Evolutionary conservation across 768 basidiomycete genomes (phyloP), one percentile per base, ranked within the genome.

Genomic region (Guyanaporus albipodus): DNA sequence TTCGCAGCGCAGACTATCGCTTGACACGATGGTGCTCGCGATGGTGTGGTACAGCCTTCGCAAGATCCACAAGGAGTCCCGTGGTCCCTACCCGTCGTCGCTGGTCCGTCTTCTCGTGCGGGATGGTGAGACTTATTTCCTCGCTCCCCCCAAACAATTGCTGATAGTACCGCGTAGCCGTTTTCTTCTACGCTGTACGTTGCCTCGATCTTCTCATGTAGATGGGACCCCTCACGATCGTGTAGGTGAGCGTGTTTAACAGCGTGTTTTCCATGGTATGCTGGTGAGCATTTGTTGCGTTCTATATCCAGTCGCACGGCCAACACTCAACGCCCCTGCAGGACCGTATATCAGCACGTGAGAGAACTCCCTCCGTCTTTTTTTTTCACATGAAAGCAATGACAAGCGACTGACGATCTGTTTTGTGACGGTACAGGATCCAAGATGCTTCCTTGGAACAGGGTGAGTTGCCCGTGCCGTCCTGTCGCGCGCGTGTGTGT

Each of bases 61-160:
- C 21, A 37, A 23, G 21, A 19, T 37, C 26, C 12, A 29, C 15
- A n/a, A 31, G 21, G 44, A 44, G 26, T 23, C 35, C 10, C 11
- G 19, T 2, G 24, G 14, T 19, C 4, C 29, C 4, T 44, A 21
- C 34, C 39, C 49, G 3, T 61, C 56, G 14, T 29, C 26, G 1
- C 24, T 60, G 4, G 17, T 47, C 7, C 38, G 2, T 5, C 12
- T 45, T 3, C 52, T 58, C 21, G 23, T 51, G 12, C 39, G 56
- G 1, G 51, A 52, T 12, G 43, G 51, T 50, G 38, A 37, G 48
- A 22, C 17, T 19, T n/a, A 15, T n/a, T 38, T 18, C 21, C 15
- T 40, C 26, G n/a, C 1, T n/a, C n/a, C n/a, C n/a, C n/a, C n/a
- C n/a, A 8, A 19, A 19, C 6, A 8, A 6, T 31, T 18, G 11